Evolutionary conservation across 2,329 filamentous ascomycete species (phyloP).

Genomic region (Macroventuria anomochaeta): DNA sequence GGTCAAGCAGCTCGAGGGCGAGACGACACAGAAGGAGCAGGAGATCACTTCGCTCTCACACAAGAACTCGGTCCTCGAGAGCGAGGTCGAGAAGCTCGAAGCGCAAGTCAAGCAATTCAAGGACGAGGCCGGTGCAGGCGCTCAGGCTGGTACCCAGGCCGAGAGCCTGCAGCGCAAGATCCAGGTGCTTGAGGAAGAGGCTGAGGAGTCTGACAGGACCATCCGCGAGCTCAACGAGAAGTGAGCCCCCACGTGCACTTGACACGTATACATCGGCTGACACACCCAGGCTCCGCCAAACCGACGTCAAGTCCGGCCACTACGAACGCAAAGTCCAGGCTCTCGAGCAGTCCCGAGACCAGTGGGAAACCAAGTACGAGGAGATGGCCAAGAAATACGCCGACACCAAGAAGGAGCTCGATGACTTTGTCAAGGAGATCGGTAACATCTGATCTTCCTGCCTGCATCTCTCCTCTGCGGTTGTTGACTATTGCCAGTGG

Average conservation of each 20-base stretch:
- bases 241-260: slow-evolving; percentile 62
- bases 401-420: slow-evolving; percentile 83
- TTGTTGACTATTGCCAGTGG: slow-evolving; percentile 40
- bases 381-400: slow-evolving; percentile 93
- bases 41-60: slow-evolving; percentile 96
- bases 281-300: slow-evolving; percentile 82
- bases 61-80: slow-evolving; percentile 91
- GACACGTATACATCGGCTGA: background rate
- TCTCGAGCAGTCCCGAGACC: slow-evolving; percentile 86
- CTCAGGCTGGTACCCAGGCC: slow-evolving; percentile 84
- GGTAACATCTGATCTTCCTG: slow-evolving; percentile 76
- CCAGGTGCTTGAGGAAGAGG: slow-evolving; percentile 96
- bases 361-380: slow-evolving; percentile 98
- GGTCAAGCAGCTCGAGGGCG: slow-evolving; percentile 90
- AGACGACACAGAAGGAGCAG: slow-evolving; percentile 95
- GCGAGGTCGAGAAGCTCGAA: slow-evolving; percentile 93
- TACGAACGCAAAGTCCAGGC: slow-evolving; percentile 99
- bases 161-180: slow-evolving; percentile 90
- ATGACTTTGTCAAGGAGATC: slow-evolving; percentile 89
- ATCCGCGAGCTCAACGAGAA: slow-evolving; percentile 98
- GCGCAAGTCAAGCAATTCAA: slow-evolving; percentile 83
- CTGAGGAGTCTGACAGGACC: slow-evolving; percentile 94
- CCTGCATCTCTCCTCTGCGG: slow-evolving; percentile 33
- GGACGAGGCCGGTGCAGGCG: slow-evolving; percentile 80
- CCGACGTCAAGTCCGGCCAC: slow-evolving; percentile 98